Evolutionary conservation across 148 eudicot species (phyloP).

Genomic region (Mesembryanthemum crystallinum): DNA sequence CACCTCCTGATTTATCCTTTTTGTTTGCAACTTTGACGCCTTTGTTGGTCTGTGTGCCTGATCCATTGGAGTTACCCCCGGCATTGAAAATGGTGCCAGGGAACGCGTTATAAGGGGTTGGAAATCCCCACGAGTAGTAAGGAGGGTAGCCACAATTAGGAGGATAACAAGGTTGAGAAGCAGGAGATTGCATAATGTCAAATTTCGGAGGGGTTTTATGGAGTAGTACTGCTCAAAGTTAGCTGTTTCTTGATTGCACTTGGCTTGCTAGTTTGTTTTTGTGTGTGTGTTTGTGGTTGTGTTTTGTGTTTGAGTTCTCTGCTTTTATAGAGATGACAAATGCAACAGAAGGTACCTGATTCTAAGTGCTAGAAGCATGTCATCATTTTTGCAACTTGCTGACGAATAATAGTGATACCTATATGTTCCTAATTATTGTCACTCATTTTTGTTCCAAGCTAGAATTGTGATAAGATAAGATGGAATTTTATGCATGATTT

Average conservation of each 20-base stretch:
- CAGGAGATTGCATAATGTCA: too few relatives aligned
- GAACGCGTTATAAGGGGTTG: conserved; percentile 33
- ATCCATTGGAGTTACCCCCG: conserved; percentile 29
- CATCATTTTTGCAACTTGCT: conserved; percentile 15
- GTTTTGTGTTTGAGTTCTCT: not conserved
- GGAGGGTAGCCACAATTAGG: conserved; percentile 27
- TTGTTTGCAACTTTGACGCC: conserved; percentile 22
- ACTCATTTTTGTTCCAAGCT: conserved; percentile 7
- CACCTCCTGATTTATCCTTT: conserved; percentile 23
- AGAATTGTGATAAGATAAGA: conserved; percentile 23
- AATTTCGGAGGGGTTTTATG: not conserved
- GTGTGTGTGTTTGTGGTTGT: not conserved
- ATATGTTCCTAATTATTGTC: not conserved
- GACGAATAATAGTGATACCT: not conserved
- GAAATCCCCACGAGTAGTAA: conserved; percentile 33
- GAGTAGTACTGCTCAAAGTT: not conserved
- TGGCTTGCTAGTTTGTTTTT: not conserved
- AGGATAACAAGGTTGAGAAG: not conserved
- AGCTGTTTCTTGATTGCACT: too few relatives aligned
- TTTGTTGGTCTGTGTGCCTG: conserved; percentile 25
- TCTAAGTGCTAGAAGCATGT: not conserved
- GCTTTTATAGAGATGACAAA: conserved; percentile 7
- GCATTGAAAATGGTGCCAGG: conserved; percentile 29
- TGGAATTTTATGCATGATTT: conserved; percentile 24
- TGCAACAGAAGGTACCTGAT: conserved; percentile 1